A percentile compares a stretch with the other conserved stretches of the same genome.
Conservation (phyloP, 2,329 filamentous ascomycete species). For the Aureobasidium uvarum region DNA sequence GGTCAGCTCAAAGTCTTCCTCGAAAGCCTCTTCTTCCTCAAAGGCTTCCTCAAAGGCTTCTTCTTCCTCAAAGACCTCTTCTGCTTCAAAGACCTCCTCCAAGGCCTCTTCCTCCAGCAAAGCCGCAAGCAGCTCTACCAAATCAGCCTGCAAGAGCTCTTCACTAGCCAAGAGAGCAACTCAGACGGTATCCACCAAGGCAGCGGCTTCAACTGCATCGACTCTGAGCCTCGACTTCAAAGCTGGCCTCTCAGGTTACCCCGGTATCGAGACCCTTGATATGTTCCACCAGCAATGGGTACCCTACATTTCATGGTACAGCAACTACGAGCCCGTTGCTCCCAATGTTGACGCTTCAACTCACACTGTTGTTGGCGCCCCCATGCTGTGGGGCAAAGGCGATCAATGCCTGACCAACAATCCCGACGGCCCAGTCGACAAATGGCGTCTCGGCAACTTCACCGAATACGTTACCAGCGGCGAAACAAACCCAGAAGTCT, state of each 20-base stretch:
- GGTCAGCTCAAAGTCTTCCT: background rate
- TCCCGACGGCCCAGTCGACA: conserved; percentile 28
- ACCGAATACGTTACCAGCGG: conserved; percentile 29
- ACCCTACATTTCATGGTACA: conserved; percentile 36
- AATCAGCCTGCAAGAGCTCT: conserved; percentile 3
- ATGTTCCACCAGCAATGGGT: conserved; percentile 28
- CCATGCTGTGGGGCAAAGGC: conserved; percentile 34
- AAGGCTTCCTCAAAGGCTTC: conserved; percentile 1
- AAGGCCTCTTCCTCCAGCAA: conserved; percentile 3
- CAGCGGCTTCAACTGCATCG: conserved; percentile 24
- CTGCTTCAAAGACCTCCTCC: background rate
- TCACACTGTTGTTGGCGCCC: conserved; percentile 31
- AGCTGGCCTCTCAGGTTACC: conserved; percentile 35
- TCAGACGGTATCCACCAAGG: background rate
- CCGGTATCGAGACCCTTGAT: conserved; percentile 29
- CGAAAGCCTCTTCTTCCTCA: background rate
- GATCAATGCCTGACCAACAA: conserved; percentile 28
- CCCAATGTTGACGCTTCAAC: conserved; percentile 19
- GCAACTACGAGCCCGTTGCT: conserved; percentile 35
- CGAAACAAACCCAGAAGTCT: conserved; percentile 31
- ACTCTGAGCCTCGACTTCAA: conserved; percentile 29
- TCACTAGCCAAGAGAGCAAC: conserved; percentile 7
- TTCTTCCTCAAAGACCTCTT: background rate
- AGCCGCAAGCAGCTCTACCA: background rate
- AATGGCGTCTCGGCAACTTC: conserved; percentile 30